These are phyloP conservation scores for Hyparrhenia diplandra DNA, from an alignment of 176 grass and related monocot species.

Conservation along the genomic window DNA sequence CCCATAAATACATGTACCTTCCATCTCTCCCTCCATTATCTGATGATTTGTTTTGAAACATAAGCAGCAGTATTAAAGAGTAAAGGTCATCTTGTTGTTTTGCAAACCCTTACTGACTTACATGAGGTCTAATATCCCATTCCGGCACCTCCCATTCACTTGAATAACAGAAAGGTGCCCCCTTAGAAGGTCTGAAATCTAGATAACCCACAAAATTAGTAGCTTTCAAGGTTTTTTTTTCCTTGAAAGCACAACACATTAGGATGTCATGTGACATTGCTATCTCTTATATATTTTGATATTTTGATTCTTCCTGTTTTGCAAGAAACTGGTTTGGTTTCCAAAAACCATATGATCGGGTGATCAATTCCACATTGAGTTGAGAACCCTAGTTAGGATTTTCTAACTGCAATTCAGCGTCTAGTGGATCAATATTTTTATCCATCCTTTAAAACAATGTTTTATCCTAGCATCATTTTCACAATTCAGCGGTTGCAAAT, in stretches of 20 bases:
- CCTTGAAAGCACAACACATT: background rate
- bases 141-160: too few species aligned
- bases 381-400: too few species aligned
- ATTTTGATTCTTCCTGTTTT: background rate
- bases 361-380: background rate
- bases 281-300: background rate
- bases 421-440: background rate
- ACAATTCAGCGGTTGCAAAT: background rate
- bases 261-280: background rate
- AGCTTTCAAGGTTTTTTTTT: background rate
- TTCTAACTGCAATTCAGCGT: background rate
- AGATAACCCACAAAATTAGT: background rate
- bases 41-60: too few species aligned
- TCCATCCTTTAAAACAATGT: background rate
- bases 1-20: background rate
- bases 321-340: background rate
- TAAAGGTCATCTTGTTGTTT: too few species aligned
- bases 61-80: too few species aligned
- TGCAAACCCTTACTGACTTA: too few species aligned
- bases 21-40: too few species aligned
- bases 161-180: too few species aligned
- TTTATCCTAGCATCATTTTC: background rate
- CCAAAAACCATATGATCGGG: background rate
- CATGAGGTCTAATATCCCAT: too few species aligned
- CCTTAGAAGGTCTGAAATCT: background rate